A percentile compares a stretch with the other conserved stretches of the same genome.
Evolutionary conservation across 208 protist genomes (phyloP).

Genomic region (Trypanosoma platydactyli): DNA sequence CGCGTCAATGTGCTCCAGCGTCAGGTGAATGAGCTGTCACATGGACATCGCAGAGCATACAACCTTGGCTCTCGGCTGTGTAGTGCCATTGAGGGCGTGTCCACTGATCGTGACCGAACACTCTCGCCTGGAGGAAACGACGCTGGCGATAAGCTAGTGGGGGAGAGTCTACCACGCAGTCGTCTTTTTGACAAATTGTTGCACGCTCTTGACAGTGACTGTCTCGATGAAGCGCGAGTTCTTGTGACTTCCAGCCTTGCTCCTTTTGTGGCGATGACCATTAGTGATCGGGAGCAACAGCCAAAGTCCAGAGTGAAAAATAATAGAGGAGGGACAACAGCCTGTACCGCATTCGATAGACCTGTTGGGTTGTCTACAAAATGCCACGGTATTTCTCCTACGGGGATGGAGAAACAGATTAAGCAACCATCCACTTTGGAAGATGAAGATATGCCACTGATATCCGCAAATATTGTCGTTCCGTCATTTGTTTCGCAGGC

Average conservation of each 20-base stretch:
- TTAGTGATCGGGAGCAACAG: neutral
- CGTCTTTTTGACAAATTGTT: neutral
- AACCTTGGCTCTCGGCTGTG: conserved; percentile 34
- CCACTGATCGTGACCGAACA: neutral
- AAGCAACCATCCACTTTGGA: too few relatives aligned
- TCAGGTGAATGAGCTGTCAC: conserved; percentile 40
- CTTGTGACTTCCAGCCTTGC: neutral
- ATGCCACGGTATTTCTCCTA: too few relatives aligned
- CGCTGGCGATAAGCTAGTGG: too few relatives aligned
- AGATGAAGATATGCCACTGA: too few relatives aligned
- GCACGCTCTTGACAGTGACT: neutral
- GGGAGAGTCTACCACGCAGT: neutral
- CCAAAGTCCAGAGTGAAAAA: neutral
- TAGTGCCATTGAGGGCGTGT: conserved; percentile 18
- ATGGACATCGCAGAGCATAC: conserved; percentile 30
- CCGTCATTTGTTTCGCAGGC: too few relatives aligned
- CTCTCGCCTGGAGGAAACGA: neutral
- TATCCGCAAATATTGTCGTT: too few relatives aligned
- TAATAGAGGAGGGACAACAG: neutral
- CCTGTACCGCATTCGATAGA: too few relatives aligned
- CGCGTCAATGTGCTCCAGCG: conserved; percentile 52
- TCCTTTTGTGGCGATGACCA: neutral
- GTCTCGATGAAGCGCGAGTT: neutral
- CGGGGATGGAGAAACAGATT: too few relatives aligned
- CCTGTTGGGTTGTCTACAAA: too few relatives aligned